These are phyloP conservation scores for Citrullus mucosospermus DNA, from an alignment of 306 rosid genomes.

Conservation along the genomic window DNA sequence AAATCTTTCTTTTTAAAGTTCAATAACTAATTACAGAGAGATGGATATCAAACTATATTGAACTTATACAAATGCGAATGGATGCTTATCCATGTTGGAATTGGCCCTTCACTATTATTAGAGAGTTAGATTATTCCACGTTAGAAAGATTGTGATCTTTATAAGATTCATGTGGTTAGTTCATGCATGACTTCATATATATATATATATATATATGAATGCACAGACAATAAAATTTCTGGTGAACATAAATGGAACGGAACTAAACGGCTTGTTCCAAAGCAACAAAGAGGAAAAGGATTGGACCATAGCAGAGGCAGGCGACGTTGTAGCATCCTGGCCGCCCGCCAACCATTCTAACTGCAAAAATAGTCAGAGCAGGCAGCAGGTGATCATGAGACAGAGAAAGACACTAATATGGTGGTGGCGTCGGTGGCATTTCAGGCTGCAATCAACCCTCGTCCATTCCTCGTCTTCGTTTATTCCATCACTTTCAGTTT, in stretches of 20 bases:
- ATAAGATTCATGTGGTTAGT: no score
- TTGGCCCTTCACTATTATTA: no score
- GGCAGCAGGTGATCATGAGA: neutral
- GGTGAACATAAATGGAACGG: neutral
- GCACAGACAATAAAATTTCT: neutral
- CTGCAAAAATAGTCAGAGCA: neutral
- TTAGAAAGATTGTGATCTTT: no score
- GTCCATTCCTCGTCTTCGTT: neutral
- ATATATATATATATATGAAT: neutral
- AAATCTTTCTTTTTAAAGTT: no score
- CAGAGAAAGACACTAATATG: neutral
- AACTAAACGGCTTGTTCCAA: neutral
- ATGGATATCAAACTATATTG: no score
- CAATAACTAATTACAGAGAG: no score
- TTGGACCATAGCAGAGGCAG: neutral
- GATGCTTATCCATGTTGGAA: no score
- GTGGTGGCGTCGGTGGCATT: neutral
- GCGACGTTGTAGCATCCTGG: neutral
- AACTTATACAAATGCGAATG: no score
- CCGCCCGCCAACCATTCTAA: neutral
- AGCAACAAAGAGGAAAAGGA: neutral
- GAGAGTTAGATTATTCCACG: no score
- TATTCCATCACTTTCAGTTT: neutral
- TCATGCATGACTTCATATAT: neutral
- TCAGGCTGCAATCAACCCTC: neutral